Percentiles rank a stretch among this genome's conserved stretches.
These are phyloP conservation scores for Cladophialophora yegresii DNA, from an alignment of 2,329 filamentous ascomycete genomes.

Conservation along the genomic window DNA sequence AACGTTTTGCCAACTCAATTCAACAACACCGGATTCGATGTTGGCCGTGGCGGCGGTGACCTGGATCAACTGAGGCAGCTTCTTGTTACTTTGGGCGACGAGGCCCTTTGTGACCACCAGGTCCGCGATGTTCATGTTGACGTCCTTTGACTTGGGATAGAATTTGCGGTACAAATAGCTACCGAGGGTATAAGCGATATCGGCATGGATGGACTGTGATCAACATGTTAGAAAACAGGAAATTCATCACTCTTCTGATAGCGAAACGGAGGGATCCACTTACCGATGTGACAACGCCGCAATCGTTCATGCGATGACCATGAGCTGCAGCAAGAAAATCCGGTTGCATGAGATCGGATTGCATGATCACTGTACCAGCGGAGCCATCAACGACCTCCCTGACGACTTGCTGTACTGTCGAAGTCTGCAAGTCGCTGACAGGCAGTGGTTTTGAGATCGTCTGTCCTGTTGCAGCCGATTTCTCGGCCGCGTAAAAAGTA, in stretches of 20 bases:
- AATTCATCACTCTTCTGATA: not conserved
- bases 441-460: not conserved
- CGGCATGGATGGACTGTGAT: constrained; percentile 36
- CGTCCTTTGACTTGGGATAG: constrained; percentile 22
- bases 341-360: constrained; percentile 47
- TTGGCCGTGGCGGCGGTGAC: constrained; percentile 52
- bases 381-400: constrained; percentile 40
- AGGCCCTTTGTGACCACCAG: constrained; percentile 57
- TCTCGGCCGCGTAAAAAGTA: not conserved
- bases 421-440: constrained; percentile 12
- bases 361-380: constrained; percentile 40
- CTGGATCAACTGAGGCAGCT: constrained; percentile 52
- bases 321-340: constrained; percentile 45
- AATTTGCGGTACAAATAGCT: constrained; percentile 34
- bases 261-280: constrained; percentile 30
- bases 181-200: constrained; percentile 39
- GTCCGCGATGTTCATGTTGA: constrained; percentile 45
- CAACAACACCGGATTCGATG: not conserved
- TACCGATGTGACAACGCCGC: constrained; percentile 50
- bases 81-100: constrained; percentile 54
- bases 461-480: not conserved
- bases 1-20: constrained; percentile 38
- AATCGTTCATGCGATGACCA: constrained; percentile 50
- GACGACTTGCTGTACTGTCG: constrained; percentile 40
- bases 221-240: constrained; percentile 1